Base-by-base conservation (phyloP, 208 protist species). In the Trichomonas gallinae region DNA sequence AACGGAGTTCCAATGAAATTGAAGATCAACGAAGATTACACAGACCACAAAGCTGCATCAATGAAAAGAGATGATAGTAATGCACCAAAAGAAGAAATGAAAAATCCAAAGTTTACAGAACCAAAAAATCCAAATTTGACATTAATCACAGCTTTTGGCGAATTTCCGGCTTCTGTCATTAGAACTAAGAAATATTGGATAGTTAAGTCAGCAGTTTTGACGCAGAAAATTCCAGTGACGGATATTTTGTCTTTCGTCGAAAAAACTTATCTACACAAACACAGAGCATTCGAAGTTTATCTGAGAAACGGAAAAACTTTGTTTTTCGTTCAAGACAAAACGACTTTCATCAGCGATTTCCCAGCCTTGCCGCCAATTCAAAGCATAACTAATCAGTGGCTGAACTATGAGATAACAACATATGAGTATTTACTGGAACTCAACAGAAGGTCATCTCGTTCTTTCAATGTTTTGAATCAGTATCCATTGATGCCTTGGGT, bases 401-500 rank as follows among this genome's bases (percentile, higher is more conserved):
- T 44, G 0, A 93, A 34, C 38, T 38, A 51, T 38, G 44, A 93
- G 44, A 93, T 93, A 34, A 38, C 87, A 38, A 93, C 9, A 38
- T 93, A 38, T 17, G 21, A 34, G 38, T 93, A 93, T 36, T 38
- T 93, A 0, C 15, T 51, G 17, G 42, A 58, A 26, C 10, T 93
- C 11, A 93, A 93, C 46, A 93, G 17, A 23, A 34, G 17, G 9
- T 15, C 44, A 38, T 42, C 40, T 10, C 26, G 87, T 38, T 93
- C 87, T 34, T 93, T 93, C 31, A 48, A 93, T 51, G 11, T 13
- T 38, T 51, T 51, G 31, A 23, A 1, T 15, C 23, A 51, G 38
- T 93, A 93, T 93, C 87, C 87, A 58, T 17, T 93, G 2, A 48
- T 93, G 13, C 87, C 87, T 26, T 93, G 87, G 87, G 31, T 93